Base-by-base conservation (phyloP, 371 early-diverging fungal species). In the Smittium culicis region DNA sequence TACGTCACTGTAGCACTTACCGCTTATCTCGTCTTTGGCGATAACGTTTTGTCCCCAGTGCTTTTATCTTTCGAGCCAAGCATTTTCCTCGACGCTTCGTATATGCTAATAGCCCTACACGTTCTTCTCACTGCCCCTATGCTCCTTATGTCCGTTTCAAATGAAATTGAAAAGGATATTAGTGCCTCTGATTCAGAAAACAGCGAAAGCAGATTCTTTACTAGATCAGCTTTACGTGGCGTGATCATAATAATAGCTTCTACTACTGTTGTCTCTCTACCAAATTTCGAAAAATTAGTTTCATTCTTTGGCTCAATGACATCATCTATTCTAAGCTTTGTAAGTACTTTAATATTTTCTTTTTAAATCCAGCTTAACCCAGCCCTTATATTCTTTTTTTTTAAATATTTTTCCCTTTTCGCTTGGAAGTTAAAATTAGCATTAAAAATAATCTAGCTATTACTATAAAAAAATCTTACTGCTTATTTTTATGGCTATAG, bases 1-100 rank as follows among this genome's bases (percentile, higher is more conserved):
- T 93, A 94, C 72, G 67, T 89, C 59, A 56, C 87, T 61, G 86
- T 88, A 59, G 89, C 90, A 35, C 79, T 80, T 30, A 79, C 88
- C 24, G 92, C 91, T 29, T 94, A 94, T 66, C 83, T 82, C 35
- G 83, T 89, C 34, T 94, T 90, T 72, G 95, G 93, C 58, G 74
- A 79, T 35, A 34, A 34, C 16, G 86, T 87, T 28, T 60, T 72
- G 54, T 86, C 85, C 2, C 93, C 93, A 29, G 84, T 93, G 59
- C 84, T 89, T 70, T 72, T 82, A 70, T 87, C 81, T 67, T 77
- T 94, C 33, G 88, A 88, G 14, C 68, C 73, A 2, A 88, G 86
- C 28, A 77, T 81, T 30, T 76, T 83, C 29, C 78, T 84, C 11
- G 83, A 78, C 8, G 73, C 84, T 35, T 85, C 91, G 27, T 83